phyloP scores from a whole-genome alignment of 2,329 filamentous ascomycete genomes.

The Clarireedia paspali region DNA sequence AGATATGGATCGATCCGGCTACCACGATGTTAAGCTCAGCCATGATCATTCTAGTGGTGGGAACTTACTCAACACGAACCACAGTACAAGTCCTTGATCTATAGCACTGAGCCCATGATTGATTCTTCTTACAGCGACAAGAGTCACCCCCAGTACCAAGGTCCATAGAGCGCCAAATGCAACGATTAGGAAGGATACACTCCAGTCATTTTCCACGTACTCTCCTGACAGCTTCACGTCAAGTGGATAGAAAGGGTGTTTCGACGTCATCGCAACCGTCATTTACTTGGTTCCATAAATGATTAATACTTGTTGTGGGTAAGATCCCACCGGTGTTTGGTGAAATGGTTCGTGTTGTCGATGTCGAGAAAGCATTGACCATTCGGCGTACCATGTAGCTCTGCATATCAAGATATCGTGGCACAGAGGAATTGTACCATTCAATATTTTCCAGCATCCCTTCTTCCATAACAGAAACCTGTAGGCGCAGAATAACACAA shows the following conservation, averaged over 20 bases:
- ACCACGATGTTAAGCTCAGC: constrained; percentile 27
- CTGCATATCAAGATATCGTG: neutral
- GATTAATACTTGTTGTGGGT: neutral
- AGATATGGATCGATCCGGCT: constrained; percentile 29
- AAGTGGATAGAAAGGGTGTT: constrained; percentile 24
- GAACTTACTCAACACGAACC: constrained; percentile 31
- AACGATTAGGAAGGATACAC: constrained; percentile 16
- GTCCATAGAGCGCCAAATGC: constrained; percentile 19
- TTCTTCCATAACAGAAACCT: neutral
- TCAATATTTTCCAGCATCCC: neutral
- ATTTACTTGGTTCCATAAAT: neutral
- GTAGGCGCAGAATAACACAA: neutral
- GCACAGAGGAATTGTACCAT: neutral
- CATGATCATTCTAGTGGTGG: constrained; percentile 32
- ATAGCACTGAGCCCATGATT: constrained; percentile 17
- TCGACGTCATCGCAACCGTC: constrained; percentile 2
- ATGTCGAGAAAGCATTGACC: neutral
- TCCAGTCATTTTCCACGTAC: constrained; percentile 19
- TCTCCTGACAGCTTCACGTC: constrained; percentile 19
- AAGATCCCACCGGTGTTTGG: no score
- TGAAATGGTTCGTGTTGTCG: neutral
- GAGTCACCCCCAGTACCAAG: constrained; percentile 15
- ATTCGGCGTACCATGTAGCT: neutral
- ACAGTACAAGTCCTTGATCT: constrained; percentile 23
- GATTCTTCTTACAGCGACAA: constrained; percentile 10